These are phyloP conservation scores for Phalaenopsis aphrodite DNA, from an alignment of 106 monocot species.

Conservation along the genomic window DNA sequence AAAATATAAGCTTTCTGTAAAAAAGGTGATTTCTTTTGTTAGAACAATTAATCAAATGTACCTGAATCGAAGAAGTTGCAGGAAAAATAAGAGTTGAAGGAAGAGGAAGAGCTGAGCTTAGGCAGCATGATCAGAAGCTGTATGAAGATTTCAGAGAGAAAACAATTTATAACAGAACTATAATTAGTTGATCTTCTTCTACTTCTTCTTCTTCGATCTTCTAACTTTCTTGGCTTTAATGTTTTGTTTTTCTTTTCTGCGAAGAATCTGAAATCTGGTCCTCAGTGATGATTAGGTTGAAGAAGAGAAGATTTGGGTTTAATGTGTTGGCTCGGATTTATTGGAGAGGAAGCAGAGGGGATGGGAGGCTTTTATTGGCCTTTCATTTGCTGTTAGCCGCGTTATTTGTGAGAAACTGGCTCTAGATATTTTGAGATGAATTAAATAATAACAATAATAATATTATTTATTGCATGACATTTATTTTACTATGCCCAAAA, in stretches of 20 bases:
- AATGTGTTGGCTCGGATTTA: background rate
- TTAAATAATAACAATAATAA: too few relatives aligned
- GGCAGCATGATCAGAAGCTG: background rate
- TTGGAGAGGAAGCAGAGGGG: background rate
- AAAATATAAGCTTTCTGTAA: too few relatives aligned
- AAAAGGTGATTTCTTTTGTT: too few relatives aligned
- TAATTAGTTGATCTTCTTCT: too few relatives aligned
- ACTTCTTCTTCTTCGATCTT: too few relatives aligned
- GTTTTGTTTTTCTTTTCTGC: background rate
- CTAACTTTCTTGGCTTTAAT: background rate
- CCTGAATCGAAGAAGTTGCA: background rate
- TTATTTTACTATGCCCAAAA: too few relatives aligned
- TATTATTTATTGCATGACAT: too few relatives aligned
- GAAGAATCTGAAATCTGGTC: background rate
- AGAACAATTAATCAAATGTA: background rate
- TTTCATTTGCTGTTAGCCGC: background rate
- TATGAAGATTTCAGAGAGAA: background rate
- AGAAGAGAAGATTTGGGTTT: background rate
- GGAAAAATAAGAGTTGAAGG: background rate
- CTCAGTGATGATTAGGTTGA: background rate
- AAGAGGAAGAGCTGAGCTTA: background rate
- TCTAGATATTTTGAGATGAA: too few relatives aligned
- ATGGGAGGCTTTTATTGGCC: background rate
- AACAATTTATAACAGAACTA: background rate
- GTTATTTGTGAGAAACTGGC: background rate